These are phyloP conservation scores for Taphrina deformans DNA, from an alignment of 1,139 yeast species.

Conservation along the genomic window DNA sequence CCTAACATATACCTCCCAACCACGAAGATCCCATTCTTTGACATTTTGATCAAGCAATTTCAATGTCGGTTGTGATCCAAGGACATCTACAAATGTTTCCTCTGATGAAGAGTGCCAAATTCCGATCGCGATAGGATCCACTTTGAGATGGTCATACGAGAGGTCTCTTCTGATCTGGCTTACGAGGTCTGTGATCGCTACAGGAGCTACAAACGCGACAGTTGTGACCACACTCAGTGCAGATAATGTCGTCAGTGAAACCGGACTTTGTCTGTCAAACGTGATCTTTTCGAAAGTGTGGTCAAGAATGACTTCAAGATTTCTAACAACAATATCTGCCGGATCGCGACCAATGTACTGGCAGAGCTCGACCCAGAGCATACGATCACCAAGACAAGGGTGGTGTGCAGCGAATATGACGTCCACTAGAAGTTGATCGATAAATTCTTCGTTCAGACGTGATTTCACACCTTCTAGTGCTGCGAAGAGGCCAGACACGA, in stretches of 20 bases:
- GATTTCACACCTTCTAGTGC: background rate
- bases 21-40: conserved; percentile 77
- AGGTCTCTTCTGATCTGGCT: conserved; percentile 46
- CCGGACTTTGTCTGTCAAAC: conserved; percentile 23
- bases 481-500: background rate
- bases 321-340: conserved; percentile 54
- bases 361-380: conserved; percentile 72
- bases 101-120: conserved; percentile 74
- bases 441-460: conserved; percentile 44
- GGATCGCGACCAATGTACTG: conserved; percentile 67
- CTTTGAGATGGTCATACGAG: background rate
- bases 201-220: conserved; percentile 69
- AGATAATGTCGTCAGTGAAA: conserved; percentile 46
- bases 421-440: conserved; percentile 50
- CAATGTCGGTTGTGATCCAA: conserved; percentile 50
- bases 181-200: conserved; percentile 57
- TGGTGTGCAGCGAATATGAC: conserved; percentile 62
- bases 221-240: conserved; percentile 63
- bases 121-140: conserved; percentile 37
- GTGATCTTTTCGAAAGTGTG: conserved; percentile 40
- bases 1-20: conserved; percentile 87
- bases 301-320: conserved; percentile 47
- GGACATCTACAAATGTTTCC: conserved; percentile 65
- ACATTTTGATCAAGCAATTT: conserved; percentile 51
- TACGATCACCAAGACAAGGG: conserved; percentile 42